Percentiles rank a stretch among this genome's conserved stretches.
Evolutionary conservation across 441 rosid genomes (phyloP).

Genomic region (Syzygium malaccense): DNA sequence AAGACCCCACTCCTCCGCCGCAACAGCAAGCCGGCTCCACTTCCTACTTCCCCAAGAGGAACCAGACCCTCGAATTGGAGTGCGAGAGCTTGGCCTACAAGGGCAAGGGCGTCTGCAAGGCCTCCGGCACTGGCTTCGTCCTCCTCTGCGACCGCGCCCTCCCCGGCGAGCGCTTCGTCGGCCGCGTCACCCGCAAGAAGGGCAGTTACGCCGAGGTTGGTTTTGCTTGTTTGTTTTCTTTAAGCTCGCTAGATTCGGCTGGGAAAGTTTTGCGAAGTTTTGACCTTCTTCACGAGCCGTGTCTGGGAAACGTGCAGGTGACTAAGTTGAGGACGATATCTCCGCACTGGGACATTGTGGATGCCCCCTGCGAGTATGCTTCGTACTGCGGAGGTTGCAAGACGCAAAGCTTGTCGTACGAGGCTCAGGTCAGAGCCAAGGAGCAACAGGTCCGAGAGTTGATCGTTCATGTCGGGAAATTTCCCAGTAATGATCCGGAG

Average conservation of each 20-base stretch:
- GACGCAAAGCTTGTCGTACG: slow-evolving; percentile 67
- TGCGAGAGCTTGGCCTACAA: slow-evolving; percentile 88
- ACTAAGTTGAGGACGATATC: slow-evolving; percentile 62
- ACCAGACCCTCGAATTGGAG: slow-evolving; percentile 70
- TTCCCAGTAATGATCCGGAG: slow-evolving; percentile 37
- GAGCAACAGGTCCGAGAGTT: slow-evolving; percentile 74
- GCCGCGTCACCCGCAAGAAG: slow-evolving; percentile 76
- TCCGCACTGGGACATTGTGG: slow-evolving; percentile 64
- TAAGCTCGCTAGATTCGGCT: background rate
- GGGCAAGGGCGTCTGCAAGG: slow-evolving; percentile 83
- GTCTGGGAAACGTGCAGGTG: slow-evolving; percentile 24
- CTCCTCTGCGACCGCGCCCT: slow-evolving; percentile 87
- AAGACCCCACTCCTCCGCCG: slow-evolving; percentile 1
- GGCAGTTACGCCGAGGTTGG: slow-evolving; percentile 78
- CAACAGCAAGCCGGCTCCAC: background rate
- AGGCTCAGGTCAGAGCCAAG: slow-evolving; percentile 84
- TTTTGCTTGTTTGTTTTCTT: background rate
- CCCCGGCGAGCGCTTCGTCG: slow-evolving; percentile 85
- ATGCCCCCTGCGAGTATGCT: slow-evolving; percentile 91
- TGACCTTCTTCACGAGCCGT: background rate
- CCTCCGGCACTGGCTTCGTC: slow-evolving; percentile 72
- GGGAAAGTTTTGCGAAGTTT: background rate
- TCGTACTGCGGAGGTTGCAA: slow-evolving; percentile 86
- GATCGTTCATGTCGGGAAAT: slow-evolving; percentile 59
- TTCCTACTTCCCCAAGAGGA: slow-evolving; percentile 69